These are phyloP conservation scores for Scolecobasidium constrictum DNA, from an alignment of 2,329 filamentous ascomycete species.

Conservation along the genomic window DNA sequence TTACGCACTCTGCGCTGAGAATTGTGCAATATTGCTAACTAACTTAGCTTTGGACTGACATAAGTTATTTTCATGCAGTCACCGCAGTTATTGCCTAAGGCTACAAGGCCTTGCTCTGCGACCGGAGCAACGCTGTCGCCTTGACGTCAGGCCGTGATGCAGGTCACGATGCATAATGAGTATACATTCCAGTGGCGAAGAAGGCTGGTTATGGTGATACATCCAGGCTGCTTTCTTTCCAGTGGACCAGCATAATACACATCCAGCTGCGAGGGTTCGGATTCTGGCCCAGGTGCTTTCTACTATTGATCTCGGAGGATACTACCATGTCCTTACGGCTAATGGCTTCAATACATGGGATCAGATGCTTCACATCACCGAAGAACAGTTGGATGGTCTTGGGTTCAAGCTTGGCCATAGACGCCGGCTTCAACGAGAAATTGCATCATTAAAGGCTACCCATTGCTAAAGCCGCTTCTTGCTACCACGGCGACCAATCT, in stretches of 20 bases:
- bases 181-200: constrained; percentile 7
- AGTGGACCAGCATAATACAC: constrained; percentile 7
- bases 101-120: too few species aligned
- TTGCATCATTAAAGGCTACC: constrained; percentile 17
- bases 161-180: constrained; percentile 6
- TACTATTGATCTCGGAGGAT: constrained; percentile 6
- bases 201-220: neutral
- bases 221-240: constrained; percentile 7
- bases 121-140: neutral
- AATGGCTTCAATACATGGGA: constrained; percentile 29
- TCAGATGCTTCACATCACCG: constrained; percentile 28
- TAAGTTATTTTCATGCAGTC: too few species aligned
- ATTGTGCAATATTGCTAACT: too few species aligned
- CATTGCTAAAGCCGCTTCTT: constrained; percentile 7
- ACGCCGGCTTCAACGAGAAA: constrained; percentile 27
- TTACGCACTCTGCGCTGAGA: too few species aligned
- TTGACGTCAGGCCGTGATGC: constrained; percentile 1
- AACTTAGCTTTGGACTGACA: too few species aligned
- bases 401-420: constrained; percentile 30
- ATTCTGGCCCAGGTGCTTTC: constrained; percentile 8
- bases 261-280: constrained; percentile 3
- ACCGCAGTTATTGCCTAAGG: too few species aligned
- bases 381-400: constrained; percentile 25
- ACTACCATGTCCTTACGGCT: constrained; percentile 14
- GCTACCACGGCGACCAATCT: constrained; percentile 7